Base-by-base conservation (phyloP, 2,329 filamentous ascomycete genomes). In the Cladophialophora exuberans region DNA sequence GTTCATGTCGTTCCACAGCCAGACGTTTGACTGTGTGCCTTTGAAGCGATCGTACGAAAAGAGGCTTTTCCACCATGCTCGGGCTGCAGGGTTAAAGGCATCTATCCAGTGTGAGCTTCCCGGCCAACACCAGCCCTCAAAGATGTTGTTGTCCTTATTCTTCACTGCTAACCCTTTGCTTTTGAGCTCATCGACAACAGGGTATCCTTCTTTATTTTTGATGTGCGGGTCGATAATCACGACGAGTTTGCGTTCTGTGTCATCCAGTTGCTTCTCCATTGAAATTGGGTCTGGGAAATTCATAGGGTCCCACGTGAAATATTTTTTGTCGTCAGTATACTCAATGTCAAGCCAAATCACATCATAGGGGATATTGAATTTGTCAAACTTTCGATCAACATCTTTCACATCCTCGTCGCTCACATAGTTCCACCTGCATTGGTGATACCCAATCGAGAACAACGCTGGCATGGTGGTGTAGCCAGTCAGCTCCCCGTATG, bases 1-100 rank as follows among this genome's bases (percentile, higher is more conserved):
- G 69, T 97, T 97, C 94, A 99, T 99, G 71, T 99, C 94, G 71
- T 99, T 99, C 94, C 94, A 99, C 66, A 99, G 84, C 73, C 90
- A 97, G 0, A 90, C 87, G 71, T 97, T 99, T 61, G 86, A 80
- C 65, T 87, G 81, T 1, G 90, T 90, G 43, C 91, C 92, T 72
- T 90, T 89, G 80, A 97, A 99, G 35, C 76, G 82, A 69, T 90
- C 85, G 63, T 95, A 97, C 66, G 88, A 87, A 81, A 96, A 97
- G 9, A 97, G 81, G 2, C 80, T 76, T 64, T 85, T 88, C 93
- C 94, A 99, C 94, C 94, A 99, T 59, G 88, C 84, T 50, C 88
- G 83, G 5, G 91, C 89, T 50, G 87, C 87, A n/a, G 93, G 92
- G 69, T 93, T 97, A 77, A 99, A 97, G 69, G 87, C 88, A 69